These are phyloP conservation scores for Monosporozyma servazzii DNA, from an alignment of 805 yeast genomes.

Conservation along the genomic window DNA sequence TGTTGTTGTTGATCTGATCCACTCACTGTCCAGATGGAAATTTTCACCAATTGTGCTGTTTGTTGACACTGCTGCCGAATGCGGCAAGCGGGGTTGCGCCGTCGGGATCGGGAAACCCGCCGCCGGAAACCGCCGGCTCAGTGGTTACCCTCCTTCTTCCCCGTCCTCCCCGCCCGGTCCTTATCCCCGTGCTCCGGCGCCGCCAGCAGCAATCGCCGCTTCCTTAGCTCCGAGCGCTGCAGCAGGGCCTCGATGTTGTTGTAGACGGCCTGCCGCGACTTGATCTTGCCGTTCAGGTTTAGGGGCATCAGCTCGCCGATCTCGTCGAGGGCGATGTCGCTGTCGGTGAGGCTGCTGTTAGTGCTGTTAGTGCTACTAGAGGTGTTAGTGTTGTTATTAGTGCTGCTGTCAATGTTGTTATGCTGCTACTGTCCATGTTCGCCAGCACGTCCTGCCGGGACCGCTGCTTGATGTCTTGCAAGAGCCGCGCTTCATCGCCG, in stretches of 20 bases:
- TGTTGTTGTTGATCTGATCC: background rate
- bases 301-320: constrained; percentile 4
- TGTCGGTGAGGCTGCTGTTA: no score
- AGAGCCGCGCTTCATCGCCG: background rate
- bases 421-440: background rate
- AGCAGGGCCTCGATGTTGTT: constrained; percentile 1
- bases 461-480: background rate
- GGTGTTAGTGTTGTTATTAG: no score
- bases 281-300: background rate
- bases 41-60: background rate
- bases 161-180: background rate
- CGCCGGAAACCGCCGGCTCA: no score
- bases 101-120: background rate
- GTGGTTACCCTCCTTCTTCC: background rate
- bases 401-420: no score
- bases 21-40: no score
- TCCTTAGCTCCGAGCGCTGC: constrained; percentile 1
- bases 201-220: background rate
- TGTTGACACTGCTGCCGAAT: background rate
- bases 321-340: constrained; percentile 3
- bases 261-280: background rate
- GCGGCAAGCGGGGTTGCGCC: background rate
- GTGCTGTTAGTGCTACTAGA: no score
- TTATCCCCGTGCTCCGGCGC: no score
- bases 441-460: background rate